These are phyloP conservation scores for Centella asiatica DNA, from an alignment of 129 eudicot genomes.

Conservation along the genomic window DNA sequence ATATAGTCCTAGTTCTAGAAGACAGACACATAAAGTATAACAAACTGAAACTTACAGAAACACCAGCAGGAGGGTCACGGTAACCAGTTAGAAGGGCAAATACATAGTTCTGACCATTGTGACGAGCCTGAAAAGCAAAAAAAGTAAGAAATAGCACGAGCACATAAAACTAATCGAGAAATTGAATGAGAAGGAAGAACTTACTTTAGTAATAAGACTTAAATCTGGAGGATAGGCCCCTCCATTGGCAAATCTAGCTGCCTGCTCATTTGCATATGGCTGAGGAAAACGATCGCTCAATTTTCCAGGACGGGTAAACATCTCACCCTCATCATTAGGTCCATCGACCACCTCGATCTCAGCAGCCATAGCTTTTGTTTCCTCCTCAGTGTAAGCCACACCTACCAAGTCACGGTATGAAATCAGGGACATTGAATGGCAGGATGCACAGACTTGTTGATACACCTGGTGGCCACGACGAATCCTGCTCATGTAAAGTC, in stretches of 20 bases:
- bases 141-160: not conserved
- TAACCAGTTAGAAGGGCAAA: conserved; percentile 89
- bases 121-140: conserved; percentile 57
- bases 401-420: conserved; percentile 92
- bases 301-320: conserved; percentile 91
- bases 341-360: conserved; percentile 96
- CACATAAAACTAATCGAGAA: not conserved
- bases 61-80: conserved; percentile 97
- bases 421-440: conserved; percentile 83
- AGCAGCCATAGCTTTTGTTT: conserved; percentile 94
- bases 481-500: conserved; percentile 41
- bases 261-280: conserved; percentile 81
- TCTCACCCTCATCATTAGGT: conserved; percentile 94
- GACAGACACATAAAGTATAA: not conserved
- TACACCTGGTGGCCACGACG: conserved; percentile 98
- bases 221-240: conserved; percentile 96
- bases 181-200: conserved; percentile 1
- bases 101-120: conserved; percentile 86
- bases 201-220: conserved; percentile 86
- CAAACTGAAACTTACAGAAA: conserved; percentile 41
- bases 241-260: conserved; percentile 94
- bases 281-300: conserved; percentile 81
- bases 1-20: not conserved
- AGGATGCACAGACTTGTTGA: conserved; percentile 89
- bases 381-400: conserved; percentile 95